Base-by-base conservation (phyloP, 176 grass and related monocot genomes). In the Zoysia japonica region DNA sequence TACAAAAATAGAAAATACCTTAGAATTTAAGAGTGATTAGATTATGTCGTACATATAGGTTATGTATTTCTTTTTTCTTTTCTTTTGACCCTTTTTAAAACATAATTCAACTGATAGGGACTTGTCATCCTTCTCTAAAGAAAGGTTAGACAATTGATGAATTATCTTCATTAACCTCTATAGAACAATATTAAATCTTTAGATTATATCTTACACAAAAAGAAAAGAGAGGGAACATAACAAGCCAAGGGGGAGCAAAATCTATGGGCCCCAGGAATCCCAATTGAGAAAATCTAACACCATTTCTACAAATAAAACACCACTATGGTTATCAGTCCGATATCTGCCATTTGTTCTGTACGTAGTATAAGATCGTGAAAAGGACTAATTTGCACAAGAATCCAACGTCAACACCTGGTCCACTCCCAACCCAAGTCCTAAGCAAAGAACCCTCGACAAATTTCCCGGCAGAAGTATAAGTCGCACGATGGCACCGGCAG, bases 391-490 rank as follows among this genome's bases (percentile, higher is more conserved):
- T 53, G 7, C 64, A 68, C 40, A 19, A 79, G 76, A 72, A 79
- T 72, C 74, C 82, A 79, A 79, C 64, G n/a, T 46, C 72, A 79
- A 57, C 77, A 68, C 49, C 47, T 56, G 50, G 77, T 56, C 77
- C 65, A 79, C 64, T 68, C 56, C 55, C 55, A 20, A 35, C 49
- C 17, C 62, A 5, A 2, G 37, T 35, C 42, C 16, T 7, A 72
- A 56, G 51, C 38, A 57, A 74, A n/a, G 52, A 72, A 74, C 14
- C 17, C 44, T 36, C 71, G 47, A 71, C 82, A 85, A 70, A 89
- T 67, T 76, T 80, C 66, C 77, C 71, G 72, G 82, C 72, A 67
- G n/a, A 59, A 72, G 42, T 85, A 77, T 77, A 81, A 89, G 85
- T 85, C 78, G 65, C 47, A 74, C 78, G 73, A 59, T 20, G 67